phyloP scores from a whole-genome alignment of 345 rosid species.

The Eucalyptus camaldulensis region DNA sequence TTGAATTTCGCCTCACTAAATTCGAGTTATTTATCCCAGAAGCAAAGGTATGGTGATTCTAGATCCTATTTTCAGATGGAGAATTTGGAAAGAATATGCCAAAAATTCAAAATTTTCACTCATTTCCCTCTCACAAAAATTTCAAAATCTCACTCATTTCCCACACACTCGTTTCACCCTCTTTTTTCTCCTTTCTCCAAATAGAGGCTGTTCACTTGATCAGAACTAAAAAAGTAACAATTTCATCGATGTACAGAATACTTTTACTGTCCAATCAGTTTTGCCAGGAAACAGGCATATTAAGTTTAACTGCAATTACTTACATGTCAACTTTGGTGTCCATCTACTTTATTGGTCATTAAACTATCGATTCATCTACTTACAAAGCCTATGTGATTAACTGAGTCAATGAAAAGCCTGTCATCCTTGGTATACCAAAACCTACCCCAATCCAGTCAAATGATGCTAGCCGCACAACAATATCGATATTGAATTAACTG shows the following conservation, averaged over 20 bases:
- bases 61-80: neutral
- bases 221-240: neutral
- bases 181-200: neutral
- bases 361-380: neutral
- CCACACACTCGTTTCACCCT: neutral
- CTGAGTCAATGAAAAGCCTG: neutral
- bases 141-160: neutral
- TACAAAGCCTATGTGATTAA: neutral
- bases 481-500: neutral
- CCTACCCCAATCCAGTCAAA: neutral
- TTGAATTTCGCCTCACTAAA: neutral
- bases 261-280: neutral
- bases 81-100: neutral
- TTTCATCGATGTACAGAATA: neutral
- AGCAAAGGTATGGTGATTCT: neutral
- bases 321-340: neutral
- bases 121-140: neutral
- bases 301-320: neutral
- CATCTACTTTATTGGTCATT: neutral
- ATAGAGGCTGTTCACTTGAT: neutral
- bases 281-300: neutral
- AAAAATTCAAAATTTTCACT: neutral
- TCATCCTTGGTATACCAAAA: neutral
- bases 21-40: neutral
- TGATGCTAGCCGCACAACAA: neutral